Conservation (phyloP, 495 filamentous ascomycete species). For the Friedmanniomyces simplex region DNA sequence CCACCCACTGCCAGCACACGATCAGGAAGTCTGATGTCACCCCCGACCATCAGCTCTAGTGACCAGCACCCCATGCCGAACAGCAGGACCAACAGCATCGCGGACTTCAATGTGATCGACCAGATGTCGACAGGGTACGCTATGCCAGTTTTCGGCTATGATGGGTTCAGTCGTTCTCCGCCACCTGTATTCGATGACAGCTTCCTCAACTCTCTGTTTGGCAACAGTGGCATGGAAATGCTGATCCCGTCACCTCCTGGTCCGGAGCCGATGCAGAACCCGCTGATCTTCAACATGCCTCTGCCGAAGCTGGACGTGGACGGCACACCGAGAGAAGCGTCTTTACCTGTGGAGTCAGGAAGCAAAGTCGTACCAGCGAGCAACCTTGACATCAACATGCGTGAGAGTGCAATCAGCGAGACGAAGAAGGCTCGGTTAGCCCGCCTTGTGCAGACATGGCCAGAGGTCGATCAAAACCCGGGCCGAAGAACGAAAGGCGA, state of each 20-base stretch:
- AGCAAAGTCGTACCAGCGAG: neutral
- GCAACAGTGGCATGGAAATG: conserved; percentile 18
- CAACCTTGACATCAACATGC: conserved; percentile 17
- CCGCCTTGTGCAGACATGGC: conserved; percentile 77
- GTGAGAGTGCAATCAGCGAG: conserved; percentile 61
- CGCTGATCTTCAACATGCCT: neutral
- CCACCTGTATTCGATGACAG: conserved; percentile 85
- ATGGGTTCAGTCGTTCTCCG: conserved; percentile 62
- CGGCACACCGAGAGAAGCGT: conserved; percentile 5
- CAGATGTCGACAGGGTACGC: conserved; percentile 27
- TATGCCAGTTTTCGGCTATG: conserved; percentile 37
- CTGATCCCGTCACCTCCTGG: conserved; percentile 15
- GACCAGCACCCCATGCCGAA: conserved; percentile 15
- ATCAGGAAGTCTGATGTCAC: conserved; percentile 15
- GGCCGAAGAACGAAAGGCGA: conserved; percentile 66
- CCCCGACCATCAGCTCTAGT: conserved; percentile 2
- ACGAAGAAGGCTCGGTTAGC: conserved; percentile 75
- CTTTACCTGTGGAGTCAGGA: neutral
- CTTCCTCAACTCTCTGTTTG: conserved; percentile 81
- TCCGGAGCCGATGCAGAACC: conserved; percentile 2
- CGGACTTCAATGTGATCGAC: conserved; percentile 18
- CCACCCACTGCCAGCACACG: neutral
- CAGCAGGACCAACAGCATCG: conserved; percentile 17
- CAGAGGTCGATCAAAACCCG: conserved; percentile 66
- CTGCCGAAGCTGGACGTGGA: conserved; percentile 12